Evolutionary conservation across 352 stramenopile genomes (phyloP), one percentile per base, ranked within the genome.

Genomic region (Blastocystis hominis): DNA sequence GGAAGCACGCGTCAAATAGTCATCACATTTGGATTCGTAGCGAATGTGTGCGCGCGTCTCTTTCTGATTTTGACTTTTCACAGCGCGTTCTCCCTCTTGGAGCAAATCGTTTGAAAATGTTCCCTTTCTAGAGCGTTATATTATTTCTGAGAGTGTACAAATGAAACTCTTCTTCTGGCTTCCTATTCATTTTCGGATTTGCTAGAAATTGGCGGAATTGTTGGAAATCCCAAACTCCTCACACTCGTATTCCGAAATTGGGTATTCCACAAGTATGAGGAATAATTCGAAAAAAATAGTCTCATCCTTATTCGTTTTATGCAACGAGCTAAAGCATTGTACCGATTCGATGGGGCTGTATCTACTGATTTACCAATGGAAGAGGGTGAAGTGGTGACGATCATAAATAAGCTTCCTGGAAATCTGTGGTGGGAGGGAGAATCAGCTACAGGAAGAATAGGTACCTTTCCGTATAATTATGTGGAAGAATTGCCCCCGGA

Each of bases 401-500:
- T 84, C 46, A 84, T 84, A 24, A 64, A 64, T 20, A 84, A 68
- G 30, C 56, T 84, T 34, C 72, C 72, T 50, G 72, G 72, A 40
- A 69, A 69, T 46, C 38, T 84, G 53, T 84, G 72, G 72, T 84
- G 72, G 72, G 72, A 66, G 56, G 72, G 72, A 53, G 72, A 84
- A 53, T 84, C 72, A 15, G 50, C 44, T 20, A 40, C 59, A 17
- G 72, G 72, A 2, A 24, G 47, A 36, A 84, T 84, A 20, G 72
- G 72, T 10, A 84, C 72, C 3, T 84, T 84, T 84, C 72, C 72
- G 13, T 84, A 84, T 47, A 84, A 84, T 34, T 84, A 84, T 68
- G 72, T 84, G 15, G 72, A 84, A 44, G 72, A 66, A 34, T 46
- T 84, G 20, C 72, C 72, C 34, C 72, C 72, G 34, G 72, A 84